phyloP scores from a whole-genome alignment of 2,329 filamentous ascomycete genomes.

The Colletotrichum sp. region DNA sequence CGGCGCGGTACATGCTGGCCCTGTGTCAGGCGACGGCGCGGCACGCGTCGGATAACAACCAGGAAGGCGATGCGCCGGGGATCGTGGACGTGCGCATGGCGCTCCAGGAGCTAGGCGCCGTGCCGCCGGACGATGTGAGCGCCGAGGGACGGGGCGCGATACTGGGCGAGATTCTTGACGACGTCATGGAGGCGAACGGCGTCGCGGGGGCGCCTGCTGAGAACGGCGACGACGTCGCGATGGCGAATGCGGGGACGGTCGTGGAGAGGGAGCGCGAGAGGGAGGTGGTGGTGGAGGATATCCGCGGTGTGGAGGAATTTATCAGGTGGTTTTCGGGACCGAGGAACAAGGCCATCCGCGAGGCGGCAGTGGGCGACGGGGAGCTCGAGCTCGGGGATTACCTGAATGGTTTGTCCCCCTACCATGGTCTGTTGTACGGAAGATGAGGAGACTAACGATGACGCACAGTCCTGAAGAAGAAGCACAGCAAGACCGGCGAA shows the following conservation, averaged over 20 bases:
- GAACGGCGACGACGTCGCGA: conserved; percentile 45
- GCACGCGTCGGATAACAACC: conserved; percentile 74
- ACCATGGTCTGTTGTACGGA: no score
- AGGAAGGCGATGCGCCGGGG: conserved; percentile 63
- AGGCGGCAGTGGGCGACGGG: conserved; percentile 77
- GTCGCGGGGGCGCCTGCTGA: conserved; percentile 68
- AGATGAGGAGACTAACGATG: background rate
- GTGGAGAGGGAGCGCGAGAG: conserved; percentile 1
- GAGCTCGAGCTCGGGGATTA: conserved; percentile 72
- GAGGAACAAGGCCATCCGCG: conserved; percentile 78
- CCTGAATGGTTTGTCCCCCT: conserved; percentile 59
- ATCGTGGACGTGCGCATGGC: conserved; percentile 86
- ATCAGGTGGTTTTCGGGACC: conserved; percentile 79
- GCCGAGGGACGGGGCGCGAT: conserved; percentile 50
- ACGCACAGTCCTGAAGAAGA: conserved; percentile 78
- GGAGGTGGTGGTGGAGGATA: conserved; percentile 51
- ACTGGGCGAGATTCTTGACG: conserved; percentile 76
- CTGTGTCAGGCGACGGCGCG: conserved; percentile 76
- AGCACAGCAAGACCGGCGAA: conserved; percentile 87
- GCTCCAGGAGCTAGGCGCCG: conserved; percentile 78
- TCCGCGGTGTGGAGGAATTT: conserved; percentile 78
- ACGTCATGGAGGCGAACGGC: conserved; percentile 71
- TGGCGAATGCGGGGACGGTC: background rate
- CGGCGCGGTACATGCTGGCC: conserved; percentile 78
- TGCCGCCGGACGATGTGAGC: conserved; percentile 71